Percentiles rank a stretch among this genome's conserved stretches.
Conservation (phyloP, 352 stramenopile species). For the Phytopythium litorale region DNA sequence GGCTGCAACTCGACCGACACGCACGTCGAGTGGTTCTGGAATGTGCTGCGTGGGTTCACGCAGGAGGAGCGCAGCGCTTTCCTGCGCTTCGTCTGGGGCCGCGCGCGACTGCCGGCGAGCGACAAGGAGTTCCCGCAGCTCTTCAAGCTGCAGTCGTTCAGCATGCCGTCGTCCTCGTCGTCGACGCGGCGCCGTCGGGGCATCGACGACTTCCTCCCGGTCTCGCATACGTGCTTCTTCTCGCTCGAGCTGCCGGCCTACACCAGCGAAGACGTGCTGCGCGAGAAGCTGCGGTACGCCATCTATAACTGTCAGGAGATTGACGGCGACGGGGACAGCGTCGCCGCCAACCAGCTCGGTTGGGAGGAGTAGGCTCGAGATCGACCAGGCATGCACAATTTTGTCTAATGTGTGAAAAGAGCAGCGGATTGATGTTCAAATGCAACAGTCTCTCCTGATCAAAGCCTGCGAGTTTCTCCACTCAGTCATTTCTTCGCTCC, state of each 20-base stretch:
- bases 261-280: slow-evolving; percentile 69
- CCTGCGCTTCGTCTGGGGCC: slow-evolving; percentile 91
- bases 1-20: slow-evolving; percentile 61
- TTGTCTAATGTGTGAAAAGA: slow-evolving; percentile 2
- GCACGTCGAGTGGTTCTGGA: slow-evolving; percentile 89
- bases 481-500: too few relatives aligned
- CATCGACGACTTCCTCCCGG: slow-evolving; percentile 89
- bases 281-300: slow-evolving; percentile 84
- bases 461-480: not conserved
- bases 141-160: slow-evolving; percentile 91
- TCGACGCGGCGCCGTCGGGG: slow-evolving; percentile 8
- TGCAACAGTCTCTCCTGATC: not conserved
- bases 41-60: slow-evolving; percentile 66
- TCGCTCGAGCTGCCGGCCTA: slow-evolving; percentile 95
- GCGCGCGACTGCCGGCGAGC: slow-evolving; percentile 79
- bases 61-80: slow-evolving; percentile 86
- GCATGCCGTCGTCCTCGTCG: slow-evolving; percentile 12
- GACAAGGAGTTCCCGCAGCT: slow-evolving; percentile 85
- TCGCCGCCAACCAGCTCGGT: slow-evolving; percentile 74
- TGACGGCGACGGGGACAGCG: slow-evolving; percentile 80
- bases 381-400: not conserved
- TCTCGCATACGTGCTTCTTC: slow-evolving; percentile 99
- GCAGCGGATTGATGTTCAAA: not conserved
- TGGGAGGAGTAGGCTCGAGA: slow-evolving; percentile 59
- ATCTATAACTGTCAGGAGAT: slow-evolving; percentile 95